These are phyloP conservation scores for Lyophyllum semitale DNA, from an alignment of 768 basidiomycete genomes.

Conservation along the genomic window DNA sequence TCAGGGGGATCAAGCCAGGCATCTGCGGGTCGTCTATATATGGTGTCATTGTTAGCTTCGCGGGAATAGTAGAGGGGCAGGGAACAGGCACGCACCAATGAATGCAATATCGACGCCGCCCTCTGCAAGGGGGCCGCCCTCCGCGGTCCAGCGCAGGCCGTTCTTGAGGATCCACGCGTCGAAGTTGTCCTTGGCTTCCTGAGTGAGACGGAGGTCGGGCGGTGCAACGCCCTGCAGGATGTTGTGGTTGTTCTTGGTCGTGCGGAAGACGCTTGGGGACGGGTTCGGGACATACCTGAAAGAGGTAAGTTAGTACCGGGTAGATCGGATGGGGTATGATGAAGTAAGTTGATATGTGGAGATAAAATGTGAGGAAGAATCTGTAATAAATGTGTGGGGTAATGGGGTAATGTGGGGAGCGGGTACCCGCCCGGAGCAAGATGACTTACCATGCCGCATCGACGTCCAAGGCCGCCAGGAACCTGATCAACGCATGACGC, in stretches of 20 bases:
- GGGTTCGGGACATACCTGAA: slow-evolving; percentile 86
- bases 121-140: slow-evolving; percentile 80
- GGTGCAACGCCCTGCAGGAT: slow-evolving; percentile 91
- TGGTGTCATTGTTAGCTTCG: not conserved
- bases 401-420: slow-evolving; percentile 7
- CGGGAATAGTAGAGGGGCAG: not conserved
- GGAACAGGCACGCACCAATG: slow-evolving; percentile 56
- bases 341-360: not conserved
- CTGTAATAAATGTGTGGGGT: not conserved
- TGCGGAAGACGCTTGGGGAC: slow-evolving; percentile 87
- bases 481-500: slow-evolving; percentile 91
- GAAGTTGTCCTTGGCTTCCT: slow-evolving; percentile 77
- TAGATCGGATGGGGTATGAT: not conserved
- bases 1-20: slow-evolving; percentile 91
- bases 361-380: not conserved
- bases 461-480: slow-evolving; percentile 78
- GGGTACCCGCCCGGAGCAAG: slow-evolving; percentile 15
- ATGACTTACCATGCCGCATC: slow-evolving; percentile 76
- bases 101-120: slow-evolving; percentile 89
- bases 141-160: slow-evolving; percentile 83
- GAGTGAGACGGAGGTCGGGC: slow-evolving; percentile 73
- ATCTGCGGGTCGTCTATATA: slow-evolving; percentile 84
- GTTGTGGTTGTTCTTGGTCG: slow-evolving; percentile 95
- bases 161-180: slow-evolving; percentile 91
- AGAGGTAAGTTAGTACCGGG: not conserved